Percentiles rank a stretch among this genome's conserved stretches.
Conservation (phyloP, 495 filamentous ascomycete genomes). For the Aspergillus nidulans region DNA sequence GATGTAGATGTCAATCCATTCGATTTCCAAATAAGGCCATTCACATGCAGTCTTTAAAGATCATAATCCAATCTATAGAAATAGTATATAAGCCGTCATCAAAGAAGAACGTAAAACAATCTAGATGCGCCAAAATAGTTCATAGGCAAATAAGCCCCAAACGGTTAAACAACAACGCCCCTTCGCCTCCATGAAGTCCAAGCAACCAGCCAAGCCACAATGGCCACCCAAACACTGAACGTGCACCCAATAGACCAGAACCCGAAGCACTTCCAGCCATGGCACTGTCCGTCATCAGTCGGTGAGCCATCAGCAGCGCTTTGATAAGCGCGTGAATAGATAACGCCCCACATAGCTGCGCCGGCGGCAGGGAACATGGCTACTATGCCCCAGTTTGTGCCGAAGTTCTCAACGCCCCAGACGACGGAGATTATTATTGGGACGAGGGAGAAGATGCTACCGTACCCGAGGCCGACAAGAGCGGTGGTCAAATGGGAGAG, state of each 20-base stretch:
- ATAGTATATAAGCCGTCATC: not conserved
- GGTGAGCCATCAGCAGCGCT: constrained; percentile 37
- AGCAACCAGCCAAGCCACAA: constrained; percentile 66
- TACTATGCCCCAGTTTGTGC: constrained; percentile 95
- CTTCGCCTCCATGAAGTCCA: constrained; percentile 84
- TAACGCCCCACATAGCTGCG: constrained; percentile 76
- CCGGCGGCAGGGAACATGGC: constrained; percentile 84
- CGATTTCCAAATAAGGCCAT: too few species aligned
- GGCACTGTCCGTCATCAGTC: constrained; percentile 43
- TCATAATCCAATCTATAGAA: not conserved
- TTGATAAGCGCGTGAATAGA: constrained; percentile 82
- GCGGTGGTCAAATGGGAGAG: constrained; percentile 79
- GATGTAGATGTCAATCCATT: too few species aligned
- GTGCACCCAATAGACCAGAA: constrained; percentile 76
- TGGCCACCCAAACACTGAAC: constrained; percentile 69
- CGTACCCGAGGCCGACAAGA: constrained; percentile 84
- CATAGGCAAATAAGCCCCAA: too few species aligned
- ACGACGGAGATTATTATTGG: constrained; percentile 92
- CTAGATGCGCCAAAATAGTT: not conserved
- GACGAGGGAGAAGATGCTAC: constrained; percentile 79
- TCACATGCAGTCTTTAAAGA: too few species aligned
- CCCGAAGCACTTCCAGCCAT: constrained; percentile 75
- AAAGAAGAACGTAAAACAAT: too few species aligned
- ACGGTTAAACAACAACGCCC: constrained; percentile 66
- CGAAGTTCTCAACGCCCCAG: constrained; percentile 98